Conservation (phyloP, 2,329 filamentous ascomycete genomes). For the Monilinia aucupariae region DNA sequence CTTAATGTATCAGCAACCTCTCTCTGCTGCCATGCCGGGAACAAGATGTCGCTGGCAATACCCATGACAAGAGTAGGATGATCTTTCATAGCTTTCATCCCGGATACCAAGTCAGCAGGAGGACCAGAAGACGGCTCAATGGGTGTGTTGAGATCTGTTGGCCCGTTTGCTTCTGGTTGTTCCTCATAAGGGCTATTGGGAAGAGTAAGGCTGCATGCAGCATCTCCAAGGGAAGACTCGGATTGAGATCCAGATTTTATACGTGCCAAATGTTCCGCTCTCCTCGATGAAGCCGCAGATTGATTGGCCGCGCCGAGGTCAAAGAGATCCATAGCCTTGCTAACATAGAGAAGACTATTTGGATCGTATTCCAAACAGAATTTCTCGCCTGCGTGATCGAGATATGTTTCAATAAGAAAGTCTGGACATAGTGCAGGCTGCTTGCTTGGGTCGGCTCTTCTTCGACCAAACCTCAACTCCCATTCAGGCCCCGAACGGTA, state of each 20-base stretch:
- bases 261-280: slow-evolving; percentile 54
- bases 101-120: slow-evolving; percentile 73
- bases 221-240: slow-evolving; percentile 30
- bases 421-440: slow-evolving; percentile 94
- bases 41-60: slow-evolving; percentile 91
- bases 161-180: slow-evolving; percentile 50
- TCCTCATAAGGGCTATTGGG: slow-evolving; percentile 84
- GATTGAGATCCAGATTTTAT: slow-evolving; percentile 42
- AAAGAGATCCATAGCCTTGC: slow-evolving; percentile 98
- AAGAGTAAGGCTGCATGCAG: slow-evolving; percentile 72
- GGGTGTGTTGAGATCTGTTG: slow-evolving; percentile 35
- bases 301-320: slow-evolving; percentile 75
- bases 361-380: slow-evolving; percentile 96
- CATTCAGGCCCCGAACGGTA: slow-evolving; percentile 96
- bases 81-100: slow-evolving; percentile 64
- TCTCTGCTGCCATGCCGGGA: slow-evolving; percentile 95
- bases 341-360: slow-evolving; percentile 92
- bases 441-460: slow-evolving; percentile 77
- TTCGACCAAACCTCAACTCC: slow-evolving; percentile 88
- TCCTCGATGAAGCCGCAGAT: slow-evolving; percentile 53
- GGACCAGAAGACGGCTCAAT: slow-evolving; percentile 47
- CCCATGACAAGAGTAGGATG: slow-evolving; percentile 86
- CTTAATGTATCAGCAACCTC: slow-evolving; percentile 84
- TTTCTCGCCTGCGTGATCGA: slow-evolving; percentile 97
- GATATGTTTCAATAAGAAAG: slow-evolving; percentile 95